Evolutionary conservation across 352 stramenopile genomes (phyloP), one percentile per base, ranked within the genome.

Genomic region (Pythium rhizo-oryzae): DNA sequence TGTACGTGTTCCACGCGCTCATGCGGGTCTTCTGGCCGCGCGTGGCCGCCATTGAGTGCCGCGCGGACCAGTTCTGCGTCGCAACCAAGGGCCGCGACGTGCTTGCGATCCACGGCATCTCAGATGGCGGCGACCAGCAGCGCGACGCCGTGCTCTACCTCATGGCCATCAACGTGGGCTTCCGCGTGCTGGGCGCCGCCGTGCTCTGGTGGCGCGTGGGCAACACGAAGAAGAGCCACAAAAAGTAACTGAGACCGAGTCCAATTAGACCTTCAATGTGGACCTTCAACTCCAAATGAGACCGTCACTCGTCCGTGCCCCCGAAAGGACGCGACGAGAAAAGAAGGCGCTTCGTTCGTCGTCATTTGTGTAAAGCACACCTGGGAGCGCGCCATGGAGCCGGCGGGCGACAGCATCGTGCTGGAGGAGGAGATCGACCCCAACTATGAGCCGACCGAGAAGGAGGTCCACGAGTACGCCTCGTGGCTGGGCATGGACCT

Each of bases 401-500:
- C 71, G 18, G 71, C 76, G 52, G 69, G 84, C 15, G 86, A 94
- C 61, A 95, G 85, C 76, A 96, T 98, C 65, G 81, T 98, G 23
- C 72, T 98, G 35, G 93, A 98, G 73, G 94, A 98, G 69, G 91
- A 98, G 75, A 97, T 98, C 65, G 94, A 98, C 60, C 93, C 93
- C 2, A 97, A 98, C 79, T 98, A 98, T 84, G 89, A 97, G 64
- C 94, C 94, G 21, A 88, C 85, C 13, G 81, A 98, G 71, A 85
- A 91, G 46, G 94, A 98, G 71, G 87, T 98, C 39, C 65, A 94
- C 24, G 94, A 98, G 71, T 98, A 98, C 69, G 95, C 94, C 9
- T 97, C 94, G 53, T 98, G 94, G 94, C 84, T 98, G n/a, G 94
- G 95, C 50, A 98, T 98, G 92, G 91, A 98, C 60, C 74, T 98